These are phyloP conservation scores for Fusarium nodosum DNA, from an alignment of 2,329 filamentous ascomycete species.

Conservation along the genomic window DNA sequence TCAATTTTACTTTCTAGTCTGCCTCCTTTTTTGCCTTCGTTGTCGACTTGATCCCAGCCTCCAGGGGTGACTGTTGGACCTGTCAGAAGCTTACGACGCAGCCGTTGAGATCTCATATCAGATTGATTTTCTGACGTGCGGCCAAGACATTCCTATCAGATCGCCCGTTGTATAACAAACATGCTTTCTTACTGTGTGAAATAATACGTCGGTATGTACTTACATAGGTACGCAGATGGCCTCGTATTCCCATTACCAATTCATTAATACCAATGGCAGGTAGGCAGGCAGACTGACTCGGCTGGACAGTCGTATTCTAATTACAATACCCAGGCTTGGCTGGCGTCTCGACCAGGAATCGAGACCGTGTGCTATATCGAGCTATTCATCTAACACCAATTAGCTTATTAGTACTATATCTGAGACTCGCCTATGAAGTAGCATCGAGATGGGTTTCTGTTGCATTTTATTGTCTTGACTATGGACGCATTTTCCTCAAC, in stretches of 20 bases:
- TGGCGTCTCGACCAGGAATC: slow-evolving; percentile 24
- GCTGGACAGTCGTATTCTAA: slow-evolving; percentile 29
- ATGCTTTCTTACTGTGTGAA: not conserved
- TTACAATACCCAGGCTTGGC: slow-evolving; percentile 27
- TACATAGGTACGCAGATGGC: not conserved
- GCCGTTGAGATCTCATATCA: slow-evolving; percentile 24
- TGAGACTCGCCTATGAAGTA: slow-evolving; percentile 9
- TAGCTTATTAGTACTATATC: slow-evolving; percentile 14
- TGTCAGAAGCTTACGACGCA: slow-evolving; percentile 12
- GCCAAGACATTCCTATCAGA: slow-evolving; percentile 14
- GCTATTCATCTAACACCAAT: slow-evolving; percentile 8
- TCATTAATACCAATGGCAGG: not conserved
- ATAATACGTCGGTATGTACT: not conserved
- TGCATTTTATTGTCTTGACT: not conserved
- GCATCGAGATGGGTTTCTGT: slow-evolving; percentile 14
- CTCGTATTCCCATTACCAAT: slow-evolving; percentile 25
- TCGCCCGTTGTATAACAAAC: not conserved
- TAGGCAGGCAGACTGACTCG: slow-evolving; percentile 2
- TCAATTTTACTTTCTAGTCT: slow-evolving; percentile 37
- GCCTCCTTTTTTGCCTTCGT: slow-evolving; percentile 26
- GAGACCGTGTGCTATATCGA: slow-evolving; percentile 27
- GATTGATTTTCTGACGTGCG: not conserved
- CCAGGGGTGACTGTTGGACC: slow-evolving; percentile 2
- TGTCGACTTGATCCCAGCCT: not conserved
- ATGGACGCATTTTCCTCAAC: not conserved